phyloP scores from a whole-genome alignment of 306 rosid genomes.

The Cicer chorassanicum region DNA sequence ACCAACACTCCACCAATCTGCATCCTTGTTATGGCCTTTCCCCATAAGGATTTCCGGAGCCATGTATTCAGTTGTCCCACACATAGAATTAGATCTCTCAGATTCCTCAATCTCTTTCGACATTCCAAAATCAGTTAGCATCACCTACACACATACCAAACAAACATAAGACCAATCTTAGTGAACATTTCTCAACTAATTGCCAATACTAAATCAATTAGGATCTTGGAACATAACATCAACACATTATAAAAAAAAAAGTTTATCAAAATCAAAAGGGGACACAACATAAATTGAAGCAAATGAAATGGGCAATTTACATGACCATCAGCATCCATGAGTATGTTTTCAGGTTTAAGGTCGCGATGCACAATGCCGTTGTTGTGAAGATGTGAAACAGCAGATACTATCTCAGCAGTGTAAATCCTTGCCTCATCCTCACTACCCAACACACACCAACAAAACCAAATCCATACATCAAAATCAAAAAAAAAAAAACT shows the following conservation, averaged over 20 bases:
- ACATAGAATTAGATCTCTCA: conserved; percentile 88
- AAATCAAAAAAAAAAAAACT: neutral
- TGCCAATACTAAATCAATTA: conserved; percentile 16
- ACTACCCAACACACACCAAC: conserved; percentile 65
- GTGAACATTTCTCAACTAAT: neutral
- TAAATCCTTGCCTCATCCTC: conserved; percentile 97
- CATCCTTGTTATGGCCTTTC: conserved; percentile 95
- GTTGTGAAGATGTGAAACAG: conserved; percentile 92
- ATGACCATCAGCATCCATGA: conserved; percentile 91
- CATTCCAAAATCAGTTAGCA: conserved; percentile 95
- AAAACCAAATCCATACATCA: conserved; percentile 49
- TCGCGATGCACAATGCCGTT: conserved; percentile 92
- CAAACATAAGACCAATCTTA: neutral
- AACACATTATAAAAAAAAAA: neutral
- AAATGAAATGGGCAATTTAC: conserved; percentile 56
- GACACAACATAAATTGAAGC: conserved; percentile 4
- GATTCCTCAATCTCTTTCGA: conserved; percentile 89
- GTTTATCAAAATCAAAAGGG: neutral
- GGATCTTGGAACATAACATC: neutral
- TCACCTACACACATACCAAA: conserved; percentile 58
- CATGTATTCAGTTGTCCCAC: conserved; percentile 95
- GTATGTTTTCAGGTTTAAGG: conserved; percentile 96
- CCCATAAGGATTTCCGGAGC: conserved; percentile 88
- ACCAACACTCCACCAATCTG: conserved; percentile 99
- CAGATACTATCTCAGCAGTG: conserved; percentile 93